These are phyloP conservation scores for Allomyces javanicus DNA, from an alignment of 192 early-diverging fungal genomes.

Conservation along the genomic window DNA sequence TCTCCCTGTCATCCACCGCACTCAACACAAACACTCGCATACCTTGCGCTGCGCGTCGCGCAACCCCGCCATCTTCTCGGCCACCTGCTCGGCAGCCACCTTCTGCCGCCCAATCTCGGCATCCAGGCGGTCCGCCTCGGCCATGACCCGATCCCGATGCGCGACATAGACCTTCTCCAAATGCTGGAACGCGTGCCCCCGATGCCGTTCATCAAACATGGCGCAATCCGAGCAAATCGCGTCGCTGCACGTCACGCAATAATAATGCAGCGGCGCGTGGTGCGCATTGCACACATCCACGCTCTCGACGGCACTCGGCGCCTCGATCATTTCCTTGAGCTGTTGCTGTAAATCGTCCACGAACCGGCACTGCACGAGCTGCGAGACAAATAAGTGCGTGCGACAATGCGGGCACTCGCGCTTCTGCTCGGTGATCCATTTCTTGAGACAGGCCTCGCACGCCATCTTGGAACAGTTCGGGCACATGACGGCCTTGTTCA, in stretches of 20 bases:
- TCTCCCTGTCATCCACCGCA: no score
- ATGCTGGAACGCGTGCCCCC: slow-evolving; percentile 9
- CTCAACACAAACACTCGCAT: no score
- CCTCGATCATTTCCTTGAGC: slow-evolving; percentile 2
- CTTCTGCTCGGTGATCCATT: slow-evolving; percentile 18
- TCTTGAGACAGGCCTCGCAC: slow-evolving; percentile 23
- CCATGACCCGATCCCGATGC: background rate
- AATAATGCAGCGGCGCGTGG: slow-evolving; percentile 17
- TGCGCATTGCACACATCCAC: slow-evolving; percentile 9
- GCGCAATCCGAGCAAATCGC: slow-evolving; percentile 26
- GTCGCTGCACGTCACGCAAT: slow-evolving; percentile 17
- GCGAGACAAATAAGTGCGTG: slow-evolving; percentile 3
- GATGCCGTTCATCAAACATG: slow-evolving; percentile 10
- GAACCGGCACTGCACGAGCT: slow-evolving; percentile 25
- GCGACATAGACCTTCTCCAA: slow-evolving; percentile 10
- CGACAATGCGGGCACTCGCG: slow-evolving; percentile 27
- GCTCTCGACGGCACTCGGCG: slow-evolving; percentile 1
- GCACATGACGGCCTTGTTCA: slow-evolving; percentile 21
- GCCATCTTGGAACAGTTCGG: slow-evolving; percentile 22
- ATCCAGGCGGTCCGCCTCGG: no score
- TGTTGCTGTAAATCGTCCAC: slow-evolving; percentile 16
- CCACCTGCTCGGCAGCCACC: no score
- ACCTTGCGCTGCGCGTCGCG: no score
- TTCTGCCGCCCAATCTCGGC: no score
- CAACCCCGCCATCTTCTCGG: no score